phyloP scores from a whole-genome alignment of 345 rosid genomes.

The Linum tenue region DNA sequence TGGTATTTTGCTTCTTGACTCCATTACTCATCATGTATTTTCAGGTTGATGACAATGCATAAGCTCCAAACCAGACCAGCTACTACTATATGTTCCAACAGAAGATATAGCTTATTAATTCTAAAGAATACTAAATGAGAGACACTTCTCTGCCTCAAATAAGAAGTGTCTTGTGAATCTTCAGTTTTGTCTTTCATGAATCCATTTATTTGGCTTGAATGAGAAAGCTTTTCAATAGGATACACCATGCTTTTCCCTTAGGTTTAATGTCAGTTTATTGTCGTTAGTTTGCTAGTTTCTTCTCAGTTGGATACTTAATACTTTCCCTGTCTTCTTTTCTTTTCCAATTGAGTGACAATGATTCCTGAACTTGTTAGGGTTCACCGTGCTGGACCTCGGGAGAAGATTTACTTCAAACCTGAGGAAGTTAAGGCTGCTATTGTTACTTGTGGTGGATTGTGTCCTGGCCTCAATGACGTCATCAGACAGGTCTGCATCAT shows the following conservation, averaged over 20 bases:
- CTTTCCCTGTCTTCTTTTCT: neutral
- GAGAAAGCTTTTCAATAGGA: neutral
- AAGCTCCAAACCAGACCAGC: neutral
- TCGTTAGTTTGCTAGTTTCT: neutral
- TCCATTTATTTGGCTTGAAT: neutral
- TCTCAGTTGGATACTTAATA: neutral
- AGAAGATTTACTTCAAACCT: slow-evolving; percentile 75
- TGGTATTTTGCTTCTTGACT: slow-evolving; percentile 35
- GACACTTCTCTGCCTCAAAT: neutral
- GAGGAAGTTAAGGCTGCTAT: slow-evolving; percentile 89
- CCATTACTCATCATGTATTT: slow-evolving; percentile 6
- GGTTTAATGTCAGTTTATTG: slow-evolving; percentile 6
- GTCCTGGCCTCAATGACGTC: slow-evolving; percentile 95
- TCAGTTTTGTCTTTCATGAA: too few relatives aligned
- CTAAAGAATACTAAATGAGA: neutral
- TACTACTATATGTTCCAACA: neutral
- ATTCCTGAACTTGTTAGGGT: slow-evolving; percentile 39
- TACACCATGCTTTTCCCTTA: neutral
- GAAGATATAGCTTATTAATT: neutral
- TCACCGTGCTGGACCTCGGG: slow-evolving; percentile 93
- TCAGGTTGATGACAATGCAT: slow-evolving; percentile 6
- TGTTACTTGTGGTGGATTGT: slow-evolving; percentile 91
- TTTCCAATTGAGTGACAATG: slow-evolving; percentile 1
- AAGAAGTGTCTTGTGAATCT: neutral
- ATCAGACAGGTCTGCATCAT: slow-evolving; percentile 59